Evolutionary conservation across 176 grass and related monocot genomes (phyloP).

Genomic region (Tillandsia fasciculata): DNA sequence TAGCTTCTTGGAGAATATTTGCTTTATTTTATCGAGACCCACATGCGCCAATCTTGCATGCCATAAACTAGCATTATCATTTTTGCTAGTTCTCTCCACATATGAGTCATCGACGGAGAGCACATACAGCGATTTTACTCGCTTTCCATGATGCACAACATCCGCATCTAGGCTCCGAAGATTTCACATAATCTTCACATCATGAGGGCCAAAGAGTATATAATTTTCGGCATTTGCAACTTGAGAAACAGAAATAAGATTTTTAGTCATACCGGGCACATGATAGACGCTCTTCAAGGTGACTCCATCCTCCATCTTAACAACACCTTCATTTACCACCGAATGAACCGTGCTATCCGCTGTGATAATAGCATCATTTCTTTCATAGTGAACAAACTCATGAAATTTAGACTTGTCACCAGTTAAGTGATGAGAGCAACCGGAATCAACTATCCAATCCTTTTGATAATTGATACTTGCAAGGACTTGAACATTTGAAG

Average conservation of each 20-base stretch:
- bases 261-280: too few relatives aligned
- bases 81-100: neutral
- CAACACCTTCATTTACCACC: neutral
- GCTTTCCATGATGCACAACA: too few relatives aligned
- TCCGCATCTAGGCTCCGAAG: too few relatives aligned
- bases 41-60: neutral
- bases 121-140: too few relatives aligned
- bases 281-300: neutral
- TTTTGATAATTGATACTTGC: neutral
- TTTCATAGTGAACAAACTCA: neutral
- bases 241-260: neutral
- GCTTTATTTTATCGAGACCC: neutral
- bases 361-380: neutral
- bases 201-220: neutral
- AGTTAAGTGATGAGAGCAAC: neutral
- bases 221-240: neutral
- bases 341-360: neutral
- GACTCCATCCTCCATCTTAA: neutral
- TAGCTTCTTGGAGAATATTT: neutral
- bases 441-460: neutral
- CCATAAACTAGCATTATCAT: neutral
- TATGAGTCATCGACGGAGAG: too few relatives aligned
- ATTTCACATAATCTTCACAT: neutral
- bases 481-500: neutral
- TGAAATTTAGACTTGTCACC: neutral